These are phyloP conservation scores for Macrocybe gigantea DNA, from an alignment of 768 basidiomycete genomes.

Conservation along the genomic window DNA sequence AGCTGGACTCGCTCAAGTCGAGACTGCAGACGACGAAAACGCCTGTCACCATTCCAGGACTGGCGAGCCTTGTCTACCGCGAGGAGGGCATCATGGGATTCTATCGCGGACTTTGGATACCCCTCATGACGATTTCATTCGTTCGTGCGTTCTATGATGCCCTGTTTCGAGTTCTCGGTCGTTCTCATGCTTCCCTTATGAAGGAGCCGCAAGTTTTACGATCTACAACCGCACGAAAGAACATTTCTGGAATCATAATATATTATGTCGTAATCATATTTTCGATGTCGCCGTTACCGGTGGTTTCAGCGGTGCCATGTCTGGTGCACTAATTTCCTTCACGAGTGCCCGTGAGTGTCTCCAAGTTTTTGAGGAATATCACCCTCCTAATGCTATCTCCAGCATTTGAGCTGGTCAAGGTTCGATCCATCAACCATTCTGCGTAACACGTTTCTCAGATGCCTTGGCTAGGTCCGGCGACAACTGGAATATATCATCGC, in stretches of 20 bases:
- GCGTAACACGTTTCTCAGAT: constrained; percentile 3
- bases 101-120: constrained; percentile 88
- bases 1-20: constrained; percentile 95
- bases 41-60: constrained; percentile 64
- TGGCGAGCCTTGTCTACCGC: constrained; percentile 67
- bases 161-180: constrained; percentile 1
- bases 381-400: constrained; percentile 4
- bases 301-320: constrained; percentile 80
- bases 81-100: constrained; percentile 89
- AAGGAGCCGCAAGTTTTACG: constrained; percentile 87
- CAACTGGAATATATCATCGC: constrained; percentile 93
- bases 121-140: constrained; percentile 91
- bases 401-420: constrained; percentile 96
- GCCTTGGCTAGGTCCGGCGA: constrained; percentile 62
- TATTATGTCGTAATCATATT: constrained; percentile 52
- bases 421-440: constrained; percentile 20
- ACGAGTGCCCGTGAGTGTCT: constrained; percentile 77
- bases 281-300: constrained; percentile 73
- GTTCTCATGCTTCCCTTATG: constrained; percentile 3
- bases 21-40: constrained; percentile 82
- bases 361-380: not conserved
- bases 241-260: constrained; percentile 50
- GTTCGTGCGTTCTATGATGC: constrained; percentile 64
- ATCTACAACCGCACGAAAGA: constrained; percentile 87
- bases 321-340: constrained; percentile 85